Conservation (phyloP, 1,284 basidiomycete genomes). For the Puccinia coronata region DNA sequence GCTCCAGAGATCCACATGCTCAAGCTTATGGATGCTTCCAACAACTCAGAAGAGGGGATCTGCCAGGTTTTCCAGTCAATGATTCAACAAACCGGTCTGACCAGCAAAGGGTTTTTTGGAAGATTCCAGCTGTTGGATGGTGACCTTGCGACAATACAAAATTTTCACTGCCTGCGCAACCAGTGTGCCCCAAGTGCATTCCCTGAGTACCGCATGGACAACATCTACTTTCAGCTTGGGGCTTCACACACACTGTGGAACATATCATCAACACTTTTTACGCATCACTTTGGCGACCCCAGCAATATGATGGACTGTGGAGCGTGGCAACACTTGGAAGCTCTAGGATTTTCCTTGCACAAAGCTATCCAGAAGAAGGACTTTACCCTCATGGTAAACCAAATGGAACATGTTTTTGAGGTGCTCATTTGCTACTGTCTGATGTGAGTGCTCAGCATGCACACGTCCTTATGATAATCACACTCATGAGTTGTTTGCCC, state of each 20-base stretch:
- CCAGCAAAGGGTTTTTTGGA: background rate
- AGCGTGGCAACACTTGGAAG: background rate
- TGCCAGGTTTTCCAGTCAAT: constrained; percentile 23
- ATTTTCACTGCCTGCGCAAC: background rate
- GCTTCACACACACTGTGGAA: constrained; percentile 15
- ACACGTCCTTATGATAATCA: no score
- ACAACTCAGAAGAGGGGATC: constrained; percentile 31
- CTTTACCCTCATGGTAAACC: no score
- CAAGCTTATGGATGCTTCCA: constrained; percentile 22
- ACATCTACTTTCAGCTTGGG: constrained; percentile 10
- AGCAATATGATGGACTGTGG: background rate
- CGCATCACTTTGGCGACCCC: constrained; percentile 11
- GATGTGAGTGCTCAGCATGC: no score
- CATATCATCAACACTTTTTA: constrained; percentile 15
- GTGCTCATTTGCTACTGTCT: no score
- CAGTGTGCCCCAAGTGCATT: background rate
- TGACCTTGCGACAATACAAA: constrained; percentile 29
- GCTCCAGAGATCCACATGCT: background rate
- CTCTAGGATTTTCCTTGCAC: no score
- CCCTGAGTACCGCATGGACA: background rate
- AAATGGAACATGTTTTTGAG: no score
- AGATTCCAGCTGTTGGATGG: constrained; percentile 26
- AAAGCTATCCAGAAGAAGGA: no score
- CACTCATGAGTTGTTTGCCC: no score
- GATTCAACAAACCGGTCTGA: background rate